Evolutionary conservation across 2,329 filamentous ascomycete species (phyloP).

Genomic region (Truncatella angustata): DNA sequence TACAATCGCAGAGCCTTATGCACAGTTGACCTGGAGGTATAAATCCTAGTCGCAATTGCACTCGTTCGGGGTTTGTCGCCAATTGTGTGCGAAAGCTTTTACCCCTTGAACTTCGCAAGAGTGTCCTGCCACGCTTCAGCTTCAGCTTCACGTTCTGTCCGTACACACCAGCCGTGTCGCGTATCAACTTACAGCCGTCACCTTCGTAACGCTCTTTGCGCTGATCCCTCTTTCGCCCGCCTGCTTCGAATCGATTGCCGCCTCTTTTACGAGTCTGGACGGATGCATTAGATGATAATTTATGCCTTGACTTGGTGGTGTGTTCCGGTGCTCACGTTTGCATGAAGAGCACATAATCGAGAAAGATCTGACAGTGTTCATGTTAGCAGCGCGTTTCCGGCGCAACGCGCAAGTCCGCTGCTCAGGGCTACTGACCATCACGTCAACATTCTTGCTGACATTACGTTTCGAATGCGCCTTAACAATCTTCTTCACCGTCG

Average conservation of each 20-base stretch:
- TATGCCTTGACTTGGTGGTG: no score
- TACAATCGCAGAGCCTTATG: no score
- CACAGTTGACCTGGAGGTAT: no score
- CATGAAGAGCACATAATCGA: constrained; percentile 84
- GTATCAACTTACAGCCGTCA: constrained; percentile 61
- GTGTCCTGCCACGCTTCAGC: no score
- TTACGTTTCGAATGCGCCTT: constrained; percentile 83
- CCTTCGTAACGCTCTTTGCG: constrained; percentile 74
- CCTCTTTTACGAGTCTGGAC: constrained; percentile 74
- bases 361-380: constrained; percentile 61
- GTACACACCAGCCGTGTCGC: no score
- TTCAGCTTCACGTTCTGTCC: no score
- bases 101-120: constrained; percentile 68
- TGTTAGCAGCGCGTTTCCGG: constrained; percentile 24
- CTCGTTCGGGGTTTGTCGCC: no score
- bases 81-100: constrained; percentile 25
- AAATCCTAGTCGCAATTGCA: no score
- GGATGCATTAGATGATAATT: constrained; percentile 4
- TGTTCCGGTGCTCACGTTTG: constrained; percentile 46
- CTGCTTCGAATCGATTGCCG: constrained; percentile 72
- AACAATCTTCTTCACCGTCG: constrained; percentile 82
- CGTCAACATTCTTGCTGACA: constrained; percentile 81
- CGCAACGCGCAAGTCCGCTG: constrained; percentile 16
- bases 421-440: constrained; percentile 62
- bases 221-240: constrained; percentile 71